Conservation (phyloP, 768 basidiomycete genomes). For the Suillus bovinus region DNA sequence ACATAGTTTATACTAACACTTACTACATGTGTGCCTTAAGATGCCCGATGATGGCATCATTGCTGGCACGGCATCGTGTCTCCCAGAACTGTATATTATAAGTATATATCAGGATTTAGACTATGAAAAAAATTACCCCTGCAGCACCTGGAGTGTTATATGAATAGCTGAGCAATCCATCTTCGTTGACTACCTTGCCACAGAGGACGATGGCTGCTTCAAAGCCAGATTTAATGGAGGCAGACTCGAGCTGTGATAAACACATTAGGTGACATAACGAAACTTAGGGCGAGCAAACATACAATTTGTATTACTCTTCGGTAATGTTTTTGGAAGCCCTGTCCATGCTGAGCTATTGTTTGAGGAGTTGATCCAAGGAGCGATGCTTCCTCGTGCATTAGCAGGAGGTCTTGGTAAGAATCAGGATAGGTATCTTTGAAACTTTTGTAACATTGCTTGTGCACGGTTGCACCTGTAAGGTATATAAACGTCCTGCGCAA, state of each 20-base stretch:
- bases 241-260: background rate
- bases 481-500: background rate
- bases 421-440: background rate
- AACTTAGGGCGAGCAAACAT: background rate
- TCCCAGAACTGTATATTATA: conserved; percentile 8
- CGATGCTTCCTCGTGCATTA: background rate
- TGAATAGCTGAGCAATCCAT: background rate
- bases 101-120: background rate
- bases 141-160: conserved; percentile 5
- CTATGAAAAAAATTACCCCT: background rate
- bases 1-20: background rate
- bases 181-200: conserved; percentile 13
- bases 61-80: conserved; percentile 3
- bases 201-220: conserved; percentile 8
- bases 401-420: background rate
- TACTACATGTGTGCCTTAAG: conserved; percentile 16
- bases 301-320: background rate
- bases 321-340: background rate
- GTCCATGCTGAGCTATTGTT: conserved; percentile 4
- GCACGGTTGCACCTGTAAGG: background rate
- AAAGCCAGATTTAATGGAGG: background rate
- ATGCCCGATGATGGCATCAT: conserved; percentile 7
- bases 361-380: background rate
- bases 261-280: background rate
- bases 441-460: background rate